A percentile compares a stretch with the other conserved stretches of the same genome.
phyloP scores from a whole-genome alignment of 768 basidiomycete species.

The Collybia mongolica region DNA sequence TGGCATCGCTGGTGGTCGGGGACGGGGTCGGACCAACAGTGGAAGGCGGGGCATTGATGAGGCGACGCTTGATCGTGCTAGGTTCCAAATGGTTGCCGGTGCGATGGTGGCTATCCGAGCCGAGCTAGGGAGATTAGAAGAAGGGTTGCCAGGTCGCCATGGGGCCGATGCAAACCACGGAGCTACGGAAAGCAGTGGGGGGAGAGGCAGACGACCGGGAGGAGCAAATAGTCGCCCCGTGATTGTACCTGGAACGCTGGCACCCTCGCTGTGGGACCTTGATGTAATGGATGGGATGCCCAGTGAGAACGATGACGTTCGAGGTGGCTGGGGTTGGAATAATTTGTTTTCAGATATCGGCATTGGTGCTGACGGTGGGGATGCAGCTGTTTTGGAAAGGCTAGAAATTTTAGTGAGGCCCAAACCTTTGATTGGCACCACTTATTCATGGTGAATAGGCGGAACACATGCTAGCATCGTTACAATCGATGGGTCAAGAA shows the following conservation, averaged over 20 bases:
- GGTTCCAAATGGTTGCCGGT: slow-evolving; percentile 12
- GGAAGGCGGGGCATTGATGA: neutral
- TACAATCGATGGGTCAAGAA: slow-evolving; percentile 5
- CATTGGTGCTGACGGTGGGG: slow-evolving; percentile 13
- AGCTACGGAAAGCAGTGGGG: neutral
- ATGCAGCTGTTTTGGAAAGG: slow-evolving; percentile 24
- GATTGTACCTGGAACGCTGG: slow-evolving; percentile 7
- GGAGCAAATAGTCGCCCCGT: neutral
- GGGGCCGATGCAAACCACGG: neutral
- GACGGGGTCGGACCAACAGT: neutral
- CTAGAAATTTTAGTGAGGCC: slow-evolving; percentile 28
- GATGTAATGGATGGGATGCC: slow-evolving; percentile 9
- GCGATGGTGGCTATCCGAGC: slow-evolving; percentile 16
- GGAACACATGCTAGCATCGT: slow-evolving; percentile 30
- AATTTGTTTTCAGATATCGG: slow-evolving; percentile 12
- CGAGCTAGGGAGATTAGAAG: slow-evolving; percentile 7
- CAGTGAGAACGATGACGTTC: neutral
- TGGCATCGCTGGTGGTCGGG: neutral
- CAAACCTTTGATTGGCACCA: neutral
- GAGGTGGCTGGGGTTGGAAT: slow-evolving; percentile 15
- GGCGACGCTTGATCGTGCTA: slow-evolving; percentile 1
- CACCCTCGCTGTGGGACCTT: slow-evolving; percentile 10
- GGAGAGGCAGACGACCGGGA: neutral
- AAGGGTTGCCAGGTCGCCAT: neutral
- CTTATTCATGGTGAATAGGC: slow-evolving; percentile 19